A percentile compares a stretch with the other conserved stretches of the same genome.
Conservation (phyloP, 192 early-diverging fungal species). For the Backusella tuberculispora region DNA sequence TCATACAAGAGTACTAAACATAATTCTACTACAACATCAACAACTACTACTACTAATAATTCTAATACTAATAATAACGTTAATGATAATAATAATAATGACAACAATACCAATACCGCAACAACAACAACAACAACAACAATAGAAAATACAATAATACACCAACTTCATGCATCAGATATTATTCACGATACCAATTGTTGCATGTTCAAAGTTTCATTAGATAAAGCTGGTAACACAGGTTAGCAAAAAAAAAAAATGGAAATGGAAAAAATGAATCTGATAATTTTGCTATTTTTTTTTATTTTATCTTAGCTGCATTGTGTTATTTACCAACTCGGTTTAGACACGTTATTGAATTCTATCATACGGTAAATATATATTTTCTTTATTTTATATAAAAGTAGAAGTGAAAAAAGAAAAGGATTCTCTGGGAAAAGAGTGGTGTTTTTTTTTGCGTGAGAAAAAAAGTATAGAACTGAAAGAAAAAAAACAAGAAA, state of each 20-base stretch:
- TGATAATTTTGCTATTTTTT: not conserved
- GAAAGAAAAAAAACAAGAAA: not conserved
- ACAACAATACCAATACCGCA: not conserved
- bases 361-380: conserved; percentile 25
- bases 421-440: too few species aligned
- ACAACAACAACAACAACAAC: not conserved
- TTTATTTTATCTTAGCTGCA: conserved; percentile 4
- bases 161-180: conserved; percentile 23
- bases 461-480: too few species aligned
- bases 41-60: not conserved
- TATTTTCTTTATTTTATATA: too few species aligned
- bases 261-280: not conserved
- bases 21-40: not conserved
- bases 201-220: conserved; percentile 28
- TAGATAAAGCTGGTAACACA: conserved; percentile 20
- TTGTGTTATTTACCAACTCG: conserved; percentile 23
- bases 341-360: conserved; percentile 7
- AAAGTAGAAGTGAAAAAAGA: too few species aligned
- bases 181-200: conserved; percentile 25
- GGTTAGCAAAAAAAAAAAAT: conserved; percentile 11
- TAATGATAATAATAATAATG: not conserved
- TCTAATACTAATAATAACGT: not conserved
- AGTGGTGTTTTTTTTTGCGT: not conserved
- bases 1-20: not conserved
- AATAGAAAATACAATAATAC: not conserved